A percentile compares a stretch with the other conserved stretches of the same genome.
Conservation (phyloP, 2,329 filamentous ascomycete species). For the Arthrobotrys musiformis region DNA sequence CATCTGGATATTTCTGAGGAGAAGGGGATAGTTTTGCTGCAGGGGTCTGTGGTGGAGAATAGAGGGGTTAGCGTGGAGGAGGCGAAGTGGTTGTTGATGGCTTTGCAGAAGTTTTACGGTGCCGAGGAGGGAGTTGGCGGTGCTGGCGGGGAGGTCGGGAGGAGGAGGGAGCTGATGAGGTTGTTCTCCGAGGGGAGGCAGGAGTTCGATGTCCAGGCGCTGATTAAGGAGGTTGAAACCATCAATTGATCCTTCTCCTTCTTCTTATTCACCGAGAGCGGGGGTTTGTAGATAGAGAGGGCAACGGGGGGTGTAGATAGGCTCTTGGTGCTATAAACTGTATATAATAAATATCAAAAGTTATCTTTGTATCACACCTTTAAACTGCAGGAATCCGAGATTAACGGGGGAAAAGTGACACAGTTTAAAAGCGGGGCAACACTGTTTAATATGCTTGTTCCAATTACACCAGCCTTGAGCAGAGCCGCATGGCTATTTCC, state of each 20-base stretch:
- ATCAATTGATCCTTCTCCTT: slow-evolving; percentile 30
- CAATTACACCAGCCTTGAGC: background rate
- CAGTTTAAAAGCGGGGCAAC: slow-evolving; percentile 9
- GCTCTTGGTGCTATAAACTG: background rate
- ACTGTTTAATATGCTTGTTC: background rate
- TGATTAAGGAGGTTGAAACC: slow-evolving; percentile 88
- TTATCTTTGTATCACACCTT: background rate
- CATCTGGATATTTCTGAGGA: slow-evolving; percentile 80
- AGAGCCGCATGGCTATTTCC: slow-evolving; percentile 6
- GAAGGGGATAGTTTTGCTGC: slow-evolving; percentile 84
- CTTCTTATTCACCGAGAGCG: background rate
- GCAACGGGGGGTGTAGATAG: background rate
- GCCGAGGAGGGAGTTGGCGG: slow-evolving; percentile 63
- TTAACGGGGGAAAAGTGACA: background rate
- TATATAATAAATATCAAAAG: slow-evolving; percentile 19
- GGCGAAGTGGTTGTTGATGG: slow-evolving; percentile 90
- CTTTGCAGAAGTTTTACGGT: slow-evolving; percentile 92
- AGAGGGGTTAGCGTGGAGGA: slow-evolving; percentile 81
- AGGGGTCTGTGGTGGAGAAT: slow-evolving; percentile 80
- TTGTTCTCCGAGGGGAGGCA: slow-evolving; percentile 83
- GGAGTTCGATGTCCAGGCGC: slow-evolving; percentile 81
- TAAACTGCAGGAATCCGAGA: background rate
- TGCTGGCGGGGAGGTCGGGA: slow-evolving; percentile 63
- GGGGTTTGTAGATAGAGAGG: background rate
- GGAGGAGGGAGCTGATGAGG: slow-evolving; percentile 77